Evolutionary conservation across 2,329 filamentous ascomycete genomes (phyloP).

Genomic region (Claviceps pusilla): DNA sequence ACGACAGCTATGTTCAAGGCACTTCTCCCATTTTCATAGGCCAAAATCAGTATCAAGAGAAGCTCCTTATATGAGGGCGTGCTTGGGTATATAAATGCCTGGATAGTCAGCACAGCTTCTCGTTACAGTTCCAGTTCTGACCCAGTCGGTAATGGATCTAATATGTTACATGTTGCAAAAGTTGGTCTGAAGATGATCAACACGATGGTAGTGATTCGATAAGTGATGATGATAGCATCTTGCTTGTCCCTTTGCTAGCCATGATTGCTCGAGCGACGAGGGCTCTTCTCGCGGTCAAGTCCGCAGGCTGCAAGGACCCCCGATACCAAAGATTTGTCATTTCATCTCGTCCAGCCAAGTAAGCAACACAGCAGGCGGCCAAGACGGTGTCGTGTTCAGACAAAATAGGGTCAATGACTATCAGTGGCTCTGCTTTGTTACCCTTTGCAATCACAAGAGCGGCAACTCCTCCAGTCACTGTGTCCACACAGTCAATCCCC

Average conservation of each 20-base stretch:
- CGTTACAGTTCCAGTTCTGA: neutral
- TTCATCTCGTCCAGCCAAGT: constrained; percentile 74
- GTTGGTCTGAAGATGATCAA: neutral
- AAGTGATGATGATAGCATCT: constrained; percentile 19
- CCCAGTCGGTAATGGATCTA: neutral
- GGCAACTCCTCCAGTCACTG: constrained; percentile 77
- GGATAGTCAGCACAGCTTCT: neutral
- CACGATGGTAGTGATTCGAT: constrained; percentile 18
- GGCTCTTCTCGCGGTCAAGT: constrained; percentile 16
- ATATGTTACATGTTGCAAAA: neutral
- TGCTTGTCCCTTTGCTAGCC: constrained; percentile 23
- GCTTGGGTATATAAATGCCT: no score
- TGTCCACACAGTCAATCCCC: constrained; percentile 87
- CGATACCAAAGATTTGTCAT: constrained; percentile 92
- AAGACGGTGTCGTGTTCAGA: constrained; percentile 63
- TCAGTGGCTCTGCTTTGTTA: constrained; percentile 21
- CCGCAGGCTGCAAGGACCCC: constrained; percentile 39
- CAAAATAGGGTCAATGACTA: constrained; percentile 69
- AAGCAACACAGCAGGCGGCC: constrained; percentile 80
- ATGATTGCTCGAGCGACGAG: constrained; percentile 27
- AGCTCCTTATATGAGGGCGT: no score
- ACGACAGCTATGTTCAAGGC: no score
- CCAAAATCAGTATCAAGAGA: no score
- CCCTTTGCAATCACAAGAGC: constrained; percentile 45
- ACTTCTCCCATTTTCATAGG: no score